Evolutionary conservation across 2,329 filamentous ascomycete species (phyloP), one percentile per base, ranked within the genome.

Genomic region (Aspergillus tubingensis): DNA sequence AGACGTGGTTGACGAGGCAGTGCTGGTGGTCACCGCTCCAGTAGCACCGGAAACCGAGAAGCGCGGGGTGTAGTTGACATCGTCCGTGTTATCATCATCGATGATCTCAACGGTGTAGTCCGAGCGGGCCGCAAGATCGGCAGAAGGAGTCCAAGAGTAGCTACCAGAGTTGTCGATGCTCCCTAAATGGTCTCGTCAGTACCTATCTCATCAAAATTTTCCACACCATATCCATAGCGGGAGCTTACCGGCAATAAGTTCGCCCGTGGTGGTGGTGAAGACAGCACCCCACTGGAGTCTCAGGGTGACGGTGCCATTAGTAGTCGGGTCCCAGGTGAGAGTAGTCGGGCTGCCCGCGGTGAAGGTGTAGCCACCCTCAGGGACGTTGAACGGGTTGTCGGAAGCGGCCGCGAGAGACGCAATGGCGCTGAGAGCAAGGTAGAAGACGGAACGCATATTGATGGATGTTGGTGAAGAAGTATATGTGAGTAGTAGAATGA

Each of bases 21-120:
- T 63, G 41, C 71, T 72, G 19, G 72, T 67, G n/a, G 77, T 69
- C 51, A 71, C 65, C 32, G 68, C 63, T 61, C 65, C 79, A 59
- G 77, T 79, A 62, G 75, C 74, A 62, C 79, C 81, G 11, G 80
- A 68, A 58, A 86, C 75, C 39, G 77, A 74, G 74, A 85, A 86
- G 62, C 77, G 78, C 6, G 81, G 79, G 38, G 79, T 80, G 77
- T 82, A 86, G 78, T 85, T 85, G 71, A 73, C 75, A 62, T 79
- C 68, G 52, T 55, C 61, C 8, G 74, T 52, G 72, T 85, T 67
- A 6, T 65, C 64, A 65, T 83, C 82, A 65, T 77, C 73, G 68
- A 83, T 73, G 68, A 86, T 86, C 69, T 83, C 76, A 63, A 86
- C 73, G 59, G 82, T 81, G 77, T 85, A 85, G 70, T 81, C 76